Base-by-base conservation (phyloP, 345 rosid species). In the Linum lewisii region DNA sequence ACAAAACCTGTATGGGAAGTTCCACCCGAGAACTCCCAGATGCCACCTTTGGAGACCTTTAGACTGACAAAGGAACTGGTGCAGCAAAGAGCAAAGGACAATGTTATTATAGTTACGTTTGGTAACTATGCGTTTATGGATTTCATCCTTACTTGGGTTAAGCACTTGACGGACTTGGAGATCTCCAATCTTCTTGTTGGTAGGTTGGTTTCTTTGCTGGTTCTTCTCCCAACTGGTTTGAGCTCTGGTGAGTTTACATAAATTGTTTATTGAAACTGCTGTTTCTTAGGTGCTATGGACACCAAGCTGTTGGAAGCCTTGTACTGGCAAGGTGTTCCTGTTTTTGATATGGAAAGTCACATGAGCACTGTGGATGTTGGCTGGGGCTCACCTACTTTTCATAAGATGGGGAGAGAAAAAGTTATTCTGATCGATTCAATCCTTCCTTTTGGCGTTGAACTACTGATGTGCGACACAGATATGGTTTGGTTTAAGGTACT, bases 341-440 rank as follows among this genome's bases (percentile, higher is more conserved):
- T 81, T 63, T 93, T 93, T 69, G 99, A 93, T 73, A 93, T 93
- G 99, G 97, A 84, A 58, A 93, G 97, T 77, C 97, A 84, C 66
- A 79, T 93, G 92, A 90, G 95, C 70, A 81, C 97, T 16, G 64
- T 77, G 42, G 99, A 93, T 77, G 96, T 90, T 37, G 99, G 99
- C 16, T 93, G 99, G 99, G 99, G 99, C n/a, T 76, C 96, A 22
- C 92, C 96, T 0, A 82, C 92, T 29, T 93, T 93, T 68, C 99
- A 93, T 70, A 93, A 90, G 75, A 90, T 93, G 99, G 99, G 97
- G 58, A 85, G 99, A 82, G 97, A 93, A 69, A 93, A 93, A 79
- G 97, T 88, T 34, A 64, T 90, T 68, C 82, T 93, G 61, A 87
- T 93, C 23, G 89, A 93, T 65, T 70, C 84, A n/a, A 74, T 93